A percentile compares a stretch with the other conserved stretches of the same genome.
phyloP scores from a whole-genome alignment of 2,329 filamentous ascomycete species.

The Talaromyces sp. region DNA sequence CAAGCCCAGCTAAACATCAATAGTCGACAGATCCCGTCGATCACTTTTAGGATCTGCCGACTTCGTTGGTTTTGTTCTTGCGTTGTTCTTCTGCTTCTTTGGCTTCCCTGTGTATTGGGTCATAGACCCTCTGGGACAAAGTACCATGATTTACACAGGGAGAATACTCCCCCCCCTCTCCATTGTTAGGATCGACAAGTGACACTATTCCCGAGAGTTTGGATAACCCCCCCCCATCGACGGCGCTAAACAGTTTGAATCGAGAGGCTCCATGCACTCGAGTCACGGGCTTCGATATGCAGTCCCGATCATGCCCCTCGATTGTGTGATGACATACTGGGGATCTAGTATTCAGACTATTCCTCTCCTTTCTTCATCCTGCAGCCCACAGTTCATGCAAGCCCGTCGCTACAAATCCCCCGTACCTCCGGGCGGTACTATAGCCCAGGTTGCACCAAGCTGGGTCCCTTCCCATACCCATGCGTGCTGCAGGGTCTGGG shows the following conservation, averaged over 20 bases:
- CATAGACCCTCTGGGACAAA: not conserved
- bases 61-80: conserved; percentile 16
- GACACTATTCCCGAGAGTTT: conserved; percentile 15
- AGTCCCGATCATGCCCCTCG: not conserved
- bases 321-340: not conserved
- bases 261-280: conserved; percentile 26
- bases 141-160: too few relatives aligned
- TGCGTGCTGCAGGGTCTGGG: not conserved
- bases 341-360: too few relatives aligned
- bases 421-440: not conserved
- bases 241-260: conserved; percentile 25
- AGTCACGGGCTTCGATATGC: conserved; percentile 21
- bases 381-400: not conserved
- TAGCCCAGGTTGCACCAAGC: not conserved
- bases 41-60: conserved; percentile 36
- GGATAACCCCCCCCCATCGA: conserved; percentile 14
- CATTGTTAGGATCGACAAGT: conserved; percentile 13
- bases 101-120: too few relatives aligned
- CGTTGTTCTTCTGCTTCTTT: conserved; percentile 11
- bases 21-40: conserved; percentile 44
- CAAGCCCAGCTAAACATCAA: conserved; percentile 41
- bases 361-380: not conserved
- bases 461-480: not conserved
- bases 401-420: not conserved
- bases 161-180: not conserved